Percentiles rank a stretch among this genome's conserved stretches.
phyloP scores from a whole-genome alignment of 2,329 filamentous ascomycete species.

The Cryphonectria naterciae region DNA sequence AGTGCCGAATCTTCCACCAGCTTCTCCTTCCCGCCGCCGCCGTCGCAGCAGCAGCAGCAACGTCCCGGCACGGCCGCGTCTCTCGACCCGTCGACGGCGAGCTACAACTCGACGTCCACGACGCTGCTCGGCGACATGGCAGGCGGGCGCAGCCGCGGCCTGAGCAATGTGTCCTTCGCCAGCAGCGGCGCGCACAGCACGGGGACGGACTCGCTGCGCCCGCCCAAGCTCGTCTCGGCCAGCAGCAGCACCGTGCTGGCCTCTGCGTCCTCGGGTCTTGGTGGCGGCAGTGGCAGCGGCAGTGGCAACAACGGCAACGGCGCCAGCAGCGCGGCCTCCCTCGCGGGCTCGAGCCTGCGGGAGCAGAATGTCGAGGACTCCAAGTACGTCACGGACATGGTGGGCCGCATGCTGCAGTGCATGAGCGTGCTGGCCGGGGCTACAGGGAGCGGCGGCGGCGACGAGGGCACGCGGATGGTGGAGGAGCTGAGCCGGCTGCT shows the following conservation, averaged over 20 bases:
- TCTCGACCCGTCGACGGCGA: constrained; percentile 74
- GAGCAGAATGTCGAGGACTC: constrained; percentile 69
- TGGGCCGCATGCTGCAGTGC: constrained; percentile 94
- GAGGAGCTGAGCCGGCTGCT: constrained; percentile 83
- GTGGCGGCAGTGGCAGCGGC: constrained; percentile 18
- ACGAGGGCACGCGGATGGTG: constrained; percentile 77
- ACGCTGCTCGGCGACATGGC: constrained; percentile 73
- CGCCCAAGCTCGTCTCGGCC: constrained; percentile 33
- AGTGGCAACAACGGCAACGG: constrained; percentile 30
- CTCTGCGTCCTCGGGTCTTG: constrained; percentile 29
- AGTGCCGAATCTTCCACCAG: constrained; percentile 48
- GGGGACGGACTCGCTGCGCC: constrained; percentile 42
- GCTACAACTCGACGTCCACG: constrained; percentile 78
- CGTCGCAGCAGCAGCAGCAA: constrained; percentile 39
- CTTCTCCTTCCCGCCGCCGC: constrained; percentile 32
- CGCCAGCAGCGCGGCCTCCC: constrained; percentile 35
- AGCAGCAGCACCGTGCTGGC: constrained; percentile 22
- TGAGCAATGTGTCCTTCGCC: constrained; percentile 79
- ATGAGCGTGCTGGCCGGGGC: constrained; percentile 86
- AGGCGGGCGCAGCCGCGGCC: constrained; percentile 73
- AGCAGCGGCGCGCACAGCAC: constrained; percentile 49
- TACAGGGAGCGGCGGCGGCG: constrained; percentile 52
- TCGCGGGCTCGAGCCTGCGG: constrained; percentile 42
- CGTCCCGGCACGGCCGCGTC: constrained; percentile 77
- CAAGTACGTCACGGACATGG: constrained; percentile 87